A percentile compares a stretch with the other conserved stretches of the same genome.
These are phyloP conservation scores for Globisporangium paddicum DNA, from an alignment of 352 stramenopile genomes.

Conservation along the genomic window DNA sequence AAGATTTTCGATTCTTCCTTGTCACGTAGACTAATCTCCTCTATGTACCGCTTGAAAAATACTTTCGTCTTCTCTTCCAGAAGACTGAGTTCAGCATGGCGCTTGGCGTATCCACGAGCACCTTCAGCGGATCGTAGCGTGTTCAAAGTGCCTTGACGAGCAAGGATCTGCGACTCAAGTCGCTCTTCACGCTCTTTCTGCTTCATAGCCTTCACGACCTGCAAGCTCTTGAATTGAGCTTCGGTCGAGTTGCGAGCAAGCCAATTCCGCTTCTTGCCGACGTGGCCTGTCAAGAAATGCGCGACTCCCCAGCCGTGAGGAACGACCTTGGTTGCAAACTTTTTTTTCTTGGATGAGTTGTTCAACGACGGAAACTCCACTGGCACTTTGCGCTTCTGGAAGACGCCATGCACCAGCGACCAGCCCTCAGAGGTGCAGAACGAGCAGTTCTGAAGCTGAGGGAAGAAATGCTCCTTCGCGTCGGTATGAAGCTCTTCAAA, in stretches of 20 bases:
- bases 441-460: constrained; percentile 42
- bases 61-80: constrained; percentile 52
- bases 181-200: constrained; percentile 63
- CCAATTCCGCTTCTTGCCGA: constrained; percentile 48
- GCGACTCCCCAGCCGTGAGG: constrained; percentile 78
- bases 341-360: constrained; percentile 16
- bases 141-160: constrained; percentile 63
- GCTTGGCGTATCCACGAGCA: constrained; percentile 60
- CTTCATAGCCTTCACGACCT: constrained; percentile 63
- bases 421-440: constrained; percentile 71
- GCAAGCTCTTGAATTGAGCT: constrained; percentile 66
- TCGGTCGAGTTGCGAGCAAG: constrained; percentile 62
- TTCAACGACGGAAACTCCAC: constrained; percentile 15
- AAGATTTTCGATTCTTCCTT: constrained; percentile 47
- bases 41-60: constrained; percentile 41
- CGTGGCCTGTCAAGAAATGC: constrained; percentile 54
- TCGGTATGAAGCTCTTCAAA: constrained; percentile 66
- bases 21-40: constrained; percentile 32
- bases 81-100: constrained; percentile 52
- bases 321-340: constrained; percentile 23
- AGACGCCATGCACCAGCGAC: constrained; percentile 76
- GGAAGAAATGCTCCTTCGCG: constrained; percentile 45
- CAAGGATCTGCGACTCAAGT: constrained; percentile 55
- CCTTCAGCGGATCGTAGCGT: constrained; percentile 60
- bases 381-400: constrained; percentile 36